Conservation (phyloP, 768 basidiomycete genomes). For the Melanogaster broomeanus region DNA sequence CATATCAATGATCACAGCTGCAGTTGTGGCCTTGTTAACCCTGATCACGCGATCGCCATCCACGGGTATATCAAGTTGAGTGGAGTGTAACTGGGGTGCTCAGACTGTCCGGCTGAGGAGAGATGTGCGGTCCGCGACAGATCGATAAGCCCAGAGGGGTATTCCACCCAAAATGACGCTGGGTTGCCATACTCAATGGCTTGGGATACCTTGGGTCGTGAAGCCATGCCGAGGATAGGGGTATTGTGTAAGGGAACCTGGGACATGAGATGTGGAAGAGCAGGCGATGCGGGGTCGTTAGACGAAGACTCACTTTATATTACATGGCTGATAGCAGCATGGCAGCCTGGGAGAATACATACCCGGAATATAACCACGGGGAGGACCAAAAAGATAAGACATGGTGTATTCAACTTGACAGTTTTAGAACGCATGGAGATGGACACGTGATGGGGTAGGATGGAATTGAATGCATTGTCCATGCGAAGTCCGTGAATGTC, state of each 20-base stretch:
- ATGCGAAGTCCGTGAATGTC: slow-evolving; percentile 14
- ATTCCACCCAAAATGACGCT: slow-evolving; percentile 67
- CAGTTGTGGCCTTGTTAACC: slow-evolving; percentile 49
- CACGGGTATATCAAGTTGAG: slow-evolving; percentile 56
- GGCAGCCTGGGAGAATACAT: slow-evolving; percentile 11
- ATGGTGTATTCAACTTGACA: too few relatives aligned
- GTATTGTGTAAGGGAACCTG: slow-evolving; percentile 35
- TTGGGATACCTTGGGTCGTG: slow-evolving; percentile 44
- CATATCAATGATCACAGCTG: slow-evolving; percentile 71
- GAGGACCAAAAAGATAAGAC: slow-evolving; percentile 15
- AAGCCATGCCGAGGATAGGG: slow-evolving; percentile 46
- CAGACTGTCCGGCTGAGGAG: slow-evolving; percentile 14
- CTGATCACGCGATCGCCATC: slow-evolving; percentile 53
- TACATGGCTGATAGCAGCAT: neutral
- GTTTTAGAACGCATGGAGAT: slow-evolving; percentile 1
- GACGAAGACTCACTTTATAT: slow-evolving; percentile 5
- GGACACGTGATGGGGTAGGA: slow-evolving; percentile 1
- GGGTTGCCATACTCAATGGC: slow-evolving; percentile 57
- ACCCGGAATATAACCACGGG: slow-evolving; percentile 4
- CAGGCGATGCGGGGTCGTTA: neutral
- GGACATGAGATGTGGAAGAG: slow-evolving; percentile 10
- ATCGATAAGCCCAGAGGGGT: slow-evolving; percentile 63
- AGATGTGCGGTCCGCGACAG: slow-evolving; percentile 52
- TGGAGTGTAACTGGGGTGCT: slow-evolving; percentile 30
- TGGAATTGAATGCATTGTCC: slow-evolving; percentile 9